These are phyloP conservation scores for Stygiomarasmius scandens DNA, from an alignment of 1,284 basidiomycete species.

Conservation along the genomic window DNA sequence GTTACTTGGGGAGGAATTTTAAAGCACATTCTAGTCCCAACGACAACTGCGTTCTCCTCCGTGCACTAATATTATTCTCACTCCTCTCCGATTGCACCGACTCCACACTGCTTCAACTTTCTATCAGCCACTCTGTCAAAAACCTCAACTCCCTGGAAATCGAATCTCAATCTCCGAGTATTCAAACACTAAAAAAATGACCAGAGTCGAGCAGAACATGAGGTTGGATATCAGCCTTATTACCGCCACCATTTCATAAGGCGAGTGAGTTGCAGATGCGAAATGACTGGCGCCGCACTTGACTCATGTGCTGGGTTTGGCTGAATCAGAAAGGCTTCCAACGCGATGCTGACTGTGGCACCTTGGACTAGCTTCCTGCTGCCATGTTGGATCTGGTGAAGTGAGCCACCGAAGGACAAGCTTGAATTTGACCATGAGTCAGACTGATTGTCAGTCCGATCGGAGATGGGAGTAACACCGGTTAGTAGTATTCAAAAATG, in stretches of 20 bases:
- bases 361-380: too few species aligned
- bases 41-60: slow-evolving; percentile 64
- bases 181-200: too few species aligned
- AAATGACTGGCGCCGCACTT: slow-evolving; percentile 74
- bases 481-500: slow-evolving; percentile 78
- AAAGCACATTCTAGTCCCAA: too few species aligned
- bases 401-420: not conserved
- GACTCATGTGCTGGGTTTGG: slow-evolving; percentile 76
- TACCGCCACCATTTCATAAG: slow-evolving; percentile 87
- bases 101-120: slow-evolving; percentile 68
- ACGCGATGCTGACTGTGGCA: too few species aligned
- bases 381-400: slow-evolving; percentile 66
- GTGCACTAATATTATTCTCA: slow-evolving; percentile 60
- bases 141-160: slow-evolving; percentile 64
- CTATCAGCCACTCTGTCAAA: slow-evolving; percentile 49
- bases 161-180: slow-evolving; percentile 83
- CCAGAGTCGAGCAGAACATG: slow-evolving; percentile 39
- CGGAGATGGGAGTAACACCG: too few species aligned
- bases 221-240: slow-evolving; percentile 60
- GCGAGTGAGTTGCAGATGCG: slow-evolving; percentile 71
- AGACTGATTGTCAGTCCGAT: too few species aligned
- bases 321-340: slow-evolving; percentile 65
- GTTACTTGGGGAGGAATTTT: too few species aligned
- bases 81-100: slow-evolving; percentile 46
- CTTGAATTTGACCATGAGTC: slow-evolving; percentile 14